Evolutionary conservation across 352 stramenopile species (phyloP).

Genomic region (Plasmopara muralis): DNA sequence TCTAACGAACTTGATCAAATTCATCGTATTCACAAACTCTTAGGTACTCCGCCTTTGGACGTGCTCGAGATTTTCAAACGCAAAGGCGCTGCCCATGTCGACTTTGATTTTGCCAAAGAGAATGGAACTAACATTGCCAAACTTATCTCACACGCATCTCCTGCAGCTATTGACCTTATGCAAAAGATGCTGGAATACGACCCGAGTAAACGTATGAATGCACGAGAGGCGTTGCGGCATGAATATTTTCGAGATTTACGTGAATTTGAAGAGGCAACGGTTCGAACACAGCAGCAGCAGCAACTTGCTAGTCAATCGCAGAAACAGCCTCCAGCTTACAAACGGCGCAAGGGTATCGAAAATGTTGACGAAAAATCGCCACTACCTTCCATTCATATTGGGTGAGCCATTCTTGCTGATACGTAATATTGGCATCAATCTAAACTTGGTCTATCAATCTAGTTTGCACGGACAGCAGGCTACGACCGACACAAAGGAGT

Average conservation of each 20-base stretch:
- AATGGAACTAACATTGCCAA: conserved; percentile 78
- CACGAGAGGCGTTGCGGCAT: conserved; percentile 84
- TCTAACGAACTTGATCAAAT: conserved; percentile 95
- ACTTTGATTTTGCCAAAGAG: conserved; percentile 89
- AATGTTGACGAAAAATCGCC: conserved; percentile 40
- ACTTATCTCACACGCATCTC: conserved; percentile 85
- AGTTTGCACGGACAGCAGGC: conserved; percentile 21
- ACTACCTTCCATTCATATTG: conserved; percentile 48
- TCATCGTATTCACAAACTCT: conserved; percentile 91
- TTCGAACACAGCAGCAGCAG: conserved; percentile 25
- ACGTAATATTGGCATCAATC: background rate
- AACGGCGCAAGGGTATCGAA: conserved; percentile 48
- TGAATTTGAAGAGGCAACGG: conserved; percentile 66
- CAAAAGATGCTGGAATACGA: conserved; percentile 87
- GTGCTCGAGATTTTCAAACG: conserved; percentile 88
- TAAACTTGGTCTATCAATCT: background rate
- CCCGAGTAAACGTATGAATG: conserved; percentile 84
- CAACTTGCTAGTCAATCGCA: conserved; percentile 28
- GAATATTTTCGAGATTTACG: conserved; percentile 87
- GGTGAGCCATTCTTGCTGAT: conserved; percentile 11
- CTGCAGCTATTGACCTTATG: conserved; percentile 85
- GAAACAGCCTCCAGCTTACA: conserved; percentile 22
- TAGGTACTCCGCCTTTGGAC: conserved; percentile 84
- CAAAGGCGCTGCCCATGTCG: conserved; percentile 87
- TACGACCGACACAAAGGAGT: conserved; percentile 20